Conservation (phyloP, 2,329 filamentous ascomycete species). For the Aspergillus sp. region DNA sequence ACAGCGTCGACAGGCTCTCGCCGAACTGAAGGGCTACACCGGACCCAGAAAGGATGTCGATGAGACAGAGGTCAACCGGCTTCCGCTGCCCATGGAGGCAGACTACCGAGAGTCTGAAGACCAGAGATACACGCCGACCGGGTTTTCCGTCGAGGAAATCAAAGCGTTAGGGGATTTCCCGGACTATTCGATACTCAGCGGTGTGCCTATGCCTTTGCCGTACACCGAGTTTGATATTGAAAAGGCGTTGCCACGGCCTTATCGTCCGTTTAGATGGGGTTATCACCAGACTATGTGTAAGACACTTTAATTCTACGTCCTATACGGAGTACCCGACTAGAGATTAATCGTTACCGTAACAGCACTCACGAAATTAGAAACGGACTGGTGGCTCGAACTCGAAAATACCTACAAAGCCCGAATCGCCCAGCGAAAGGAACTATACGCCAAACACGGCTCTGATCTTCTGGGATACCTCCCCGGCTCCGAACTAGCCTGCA, state of each 20-base stretch:
- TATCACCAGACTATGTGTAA: slow-evolving; percentile 92
- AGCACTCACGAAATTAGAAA: slow-evolving; percentile 74
- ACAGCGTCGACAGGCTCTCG: slow-evolving; percentile 44
- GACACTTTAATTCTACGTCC: slow-evolving; percentile 24
- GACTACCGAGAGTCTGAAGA: slow-evolving; percentile 34
- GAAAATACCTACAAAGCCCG: slow-evolving; percentile 66
- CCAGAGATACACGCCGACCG: slow-evolving; percentile 57
- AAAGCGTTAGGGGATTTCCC: slow-evolving; percentile 70
- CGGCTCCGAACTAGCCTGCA: slow-evolving; percentile 72
- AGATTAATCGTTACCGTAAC: slow-evolving; percentile 1
- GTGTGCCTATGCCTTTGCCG: slow-evolving; percentile 64
- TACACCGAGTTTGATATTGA: slow-evolving; percentile 63
- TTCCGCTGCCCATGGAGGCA: slow-evolving; percentile 36
- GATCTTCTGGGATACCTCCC: slow-evolving; percentile 64
- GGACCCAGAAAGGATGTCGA: slow-evolving; percentile 19
- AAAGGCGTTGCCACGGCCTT: slow-evolving; percentile 67
- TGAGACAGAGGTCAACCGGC: slow-evolving; percentile 28
- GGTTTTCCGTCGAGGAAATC: slow-evolving; percentile 67
- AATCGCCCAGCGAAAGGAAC: slow-evolving; percentile 62
- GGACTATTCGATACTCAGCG: slow-evolving; percentile 70
- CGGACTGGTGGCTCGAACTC: slow-evolving; percentile 86
- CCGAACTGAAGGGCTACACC: slow-evolving; percentile 17
- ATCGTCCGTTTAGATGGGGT: slow-evolving; percentile 74
- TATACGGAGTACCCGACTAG: neutral
- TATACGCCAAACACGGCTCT: slow-evolving; percentile 61